phyloP scores from a whole-genome alignment of 495 filamentous ascomycete species.

The Daldinia concentrica region DNA sequence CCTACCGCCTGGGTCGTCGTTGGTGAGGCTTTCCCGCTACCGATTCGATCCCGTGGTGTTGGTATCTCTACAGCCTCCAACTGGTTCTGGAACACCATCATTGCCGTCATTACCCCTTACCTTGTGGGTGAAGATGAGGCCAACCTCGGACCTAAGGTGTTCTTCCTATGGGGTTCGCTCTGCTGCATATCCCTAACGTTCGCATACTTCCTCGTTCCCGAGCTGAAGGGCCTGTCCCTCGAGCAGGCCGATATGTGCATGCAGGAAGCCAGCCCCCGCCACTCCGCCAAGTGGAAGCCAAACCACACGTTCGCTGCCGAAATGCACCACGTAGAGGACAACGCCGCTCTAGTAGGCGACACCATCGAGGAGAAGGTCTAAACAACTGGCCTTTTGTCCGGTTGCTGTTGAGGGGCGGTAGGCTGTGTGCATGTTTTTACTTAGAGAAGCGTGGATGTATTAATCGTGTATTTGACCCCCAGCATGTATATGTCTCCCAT shows the following conservation, averaged over 20 bases:
- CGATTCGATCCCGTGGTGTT: slow-evolving; percentile 77
- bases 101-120: slow-evolving; percentile 72
- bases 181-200: slow-evolving; percentile 66
- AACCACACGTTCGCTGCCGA: slow-evolving; percentile 70
- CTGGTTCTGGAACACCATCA: slow-evolving; percentile 77
- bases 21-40: slow-evolving; percentile 79
- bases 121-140: slow-evolving; percentile 64
- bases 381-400: background rate
- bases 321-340: slow-evolving; percentile 54
- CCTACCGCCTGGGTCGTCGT: slow-evolving; percentile 79
- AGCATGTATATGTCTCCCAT: too few species aligned
- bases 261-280: slow-evolving; percentile 70
- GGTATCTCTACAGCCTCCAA: slow-evolving; percentile 78
- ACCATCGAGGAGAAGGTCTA: slow-evolving; percentile 46
- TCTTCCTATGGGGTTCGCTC: slow-evolving; percentile 73
- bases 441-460: background rate
- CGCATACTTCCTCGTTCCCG: slow-evolving; percentile 77
- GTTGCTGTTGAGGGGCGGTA: background rate
- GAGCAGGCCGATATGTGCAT: slow-evolving; percentile 84
- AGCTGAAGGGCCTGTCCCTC: slow-evolving; percentile 80
- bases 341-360: slow-evolving; percentile 20
- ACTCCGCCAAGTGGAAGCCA: slow-evolving; percentile 68
- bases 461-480: background rate
- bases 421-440: background rate
- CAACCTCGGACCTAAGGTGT: slow-evolving; percentile 70